These are phyloP conservation scores for Candida suzukii DNA, from an alignment of 805 yeast genomes.

Conservation along the genomic window DNA sequence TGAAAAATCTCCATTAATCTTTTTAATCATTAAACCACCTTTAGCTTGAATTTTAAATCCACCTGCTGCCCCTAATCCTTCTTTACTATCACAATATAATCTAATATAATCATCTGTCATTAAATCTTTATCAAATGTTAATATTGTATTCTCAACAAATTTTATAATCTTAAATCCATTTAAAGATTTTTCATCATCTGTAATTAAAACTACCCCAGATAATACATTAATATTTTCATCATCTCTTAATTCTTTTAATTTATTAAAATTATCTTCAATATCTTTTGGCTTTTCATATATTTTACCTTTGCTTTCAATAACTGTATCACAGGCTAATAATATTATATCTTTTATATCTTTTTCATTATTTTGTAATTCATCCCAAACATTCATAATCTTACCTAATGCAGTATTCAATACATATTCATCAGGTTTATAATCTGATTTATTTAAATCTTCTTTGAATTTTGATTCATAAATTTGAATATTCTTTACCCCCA, in stretches of 20 bases:
- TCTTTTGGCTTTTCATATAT: constrained; percentile 79
- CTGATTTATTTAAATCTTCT: constrained; percentile 62
- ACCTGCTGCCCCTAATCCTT: constrained; percentile 83
- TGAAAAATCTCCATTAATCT: constrained; percentile 71
- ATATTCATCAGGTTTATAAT: constrained; percentile 47
- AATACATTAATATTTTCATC: constrained; percentile 37
- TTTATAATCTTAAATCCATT: constrained; percentile 8
- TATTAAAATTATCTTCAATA: constrained; percentile 40
- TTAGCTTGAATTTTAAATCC: constrained; percentile 80
- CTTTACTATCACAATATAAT: constrained; percentile 60
- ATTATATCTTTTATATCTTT: constrained; percentile 18
- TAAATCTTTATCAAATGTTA: constrained; percentile 33
- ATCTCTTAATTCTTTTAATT: constrained; percentile 42
- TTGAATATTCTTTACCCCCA: constrained; percentile 40
- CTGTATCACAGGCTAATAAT: constrained; percentile 73
- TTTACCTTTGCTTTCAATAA: constrained; percentile 48
- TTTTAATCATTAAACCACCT: constrained; percentile 58
- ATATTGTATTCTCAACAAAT: constrained; percentile 18
- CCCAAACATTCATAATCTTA: constrained; percentile 60
- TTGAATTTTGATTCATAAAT: constrained; percentile 63
- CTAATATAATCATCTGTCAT: constrained; percentile 50
- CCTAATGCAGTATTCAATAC: constrained; percentile 62
- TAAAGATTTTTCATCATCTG: constrained; percentile 6
- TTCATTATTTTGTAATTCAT: constrained; percentile 20
- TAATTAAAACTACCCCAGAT: constrained; percentile 46